Percentiles rank a stretch among this genome's conserved stretches.
Evolutionary conservation across 345 rosid genomes (phyloP).

Genomic region (Eucalyptus microcorys): DNA sequence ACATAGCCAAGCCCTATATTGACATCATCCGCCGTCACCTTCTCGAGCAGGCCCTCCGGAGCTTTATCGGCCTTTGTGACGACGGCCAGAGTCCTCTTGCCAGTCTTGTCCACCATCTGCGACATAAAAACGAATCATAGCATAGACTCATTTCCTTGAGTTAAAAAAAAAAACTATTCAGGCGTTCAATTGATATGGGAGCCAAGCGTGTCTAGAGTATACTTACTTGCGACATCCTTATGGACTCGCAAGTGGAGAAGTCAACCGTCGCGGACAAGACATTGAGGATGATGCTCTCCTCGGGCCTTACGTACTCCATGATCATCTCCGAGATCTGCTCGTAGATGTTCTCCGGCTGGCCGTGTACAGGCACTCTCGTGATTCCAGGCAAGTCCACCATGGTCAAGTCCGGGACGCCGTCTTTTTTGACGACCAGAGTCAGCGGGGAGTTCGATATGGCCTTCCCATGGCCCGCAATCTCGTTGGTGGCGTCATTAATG

Average conservation of each 20-base stretch:
- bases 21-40: conserved; percentile 37
- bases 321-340: conserved; percentile 30
- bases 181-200: not conserved
- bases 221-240: conserved; percentile 22
- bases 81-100: conserved; percentile 36
- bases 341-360: conserved; percentile 3
- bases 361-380: conserved; percentile 16
- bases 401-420: conserved; percentile 35
- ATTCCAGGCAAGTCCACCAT: conserved; percentile 62
- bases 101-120: conserved; percentile 18
- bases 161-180: not conserved
- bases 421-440: conserved; percentile 32
- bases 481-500: conserved; percentile 20
- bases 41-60: conserved; percentile 38
- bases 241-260: conserved; percentile 43
- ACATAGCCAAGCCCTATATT: conserved; percentile 37
- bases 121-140: not conserved
- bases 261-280: conserved; percentile 33
- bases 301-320: conserved; percentile 26
- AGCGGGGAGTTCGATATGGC: conserved; percentile 24
- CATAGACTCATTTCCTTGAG: not conserved
- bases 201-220: not conserved
- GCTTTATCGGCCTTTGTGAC: conserved; percentile 41
- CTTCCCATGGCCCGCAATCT: conserved; percentile 34
- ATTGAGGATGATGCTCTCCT: conserved; percentile 34